These are phyloP conservation scores for Posidonia oceanica DNA, from an alignment of 116 monocot species.

Conservation along the genomic window DNA sequence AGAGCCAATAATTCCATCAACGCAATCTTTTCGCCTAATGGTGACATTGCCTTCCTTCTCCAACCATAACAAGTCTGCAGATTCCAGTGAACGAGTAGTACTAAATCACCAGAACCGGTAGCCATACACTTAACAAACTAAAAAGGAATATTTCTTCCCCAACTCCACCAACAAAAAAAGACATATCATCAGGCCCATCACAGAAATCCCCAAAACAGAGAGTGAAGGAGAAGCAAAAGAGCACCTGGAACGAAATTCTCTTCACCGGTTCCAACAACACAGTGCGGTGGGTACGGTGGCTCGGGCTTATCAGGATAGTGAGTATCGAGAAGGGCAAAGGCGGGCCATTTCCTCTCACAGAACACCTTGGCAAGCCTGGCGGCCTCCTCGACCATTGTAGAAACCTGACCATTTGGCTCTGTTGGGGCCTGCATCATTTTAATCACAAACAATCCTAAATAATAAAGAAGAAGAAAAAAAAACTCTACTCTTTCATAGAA, in stretches of 20 bases:
- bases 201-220: too few relatives aligned
- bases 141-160: too few relatives aligned
- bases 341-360: conserved; percentile 63
- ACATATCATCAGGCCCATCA: background rate
- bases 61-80: conserved; percentile 69
- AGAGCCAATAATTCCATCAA: conserved; percentile 61
- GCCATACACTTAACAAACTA: too few relatives aligned
- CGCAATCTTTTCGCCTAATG: conserved; percentile 61
- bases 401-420: conserved; percentile 56
- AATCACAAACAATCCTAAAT: too few relatives aligned
- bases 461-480: too few relatives aligned
- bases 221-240: too few relatives aligned
- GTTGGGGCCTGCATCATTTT: conserved; percentile 48
- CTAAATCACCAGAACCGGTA: too few relatives aligned
- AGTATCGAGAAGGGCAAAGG: conserved; percentile 75
- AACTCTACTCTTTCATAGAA: too few relatives aligned
- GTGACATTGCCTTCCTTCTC: conserved; percentile 68
- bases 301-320: conserved; percentile 78
- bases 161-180: background rate
- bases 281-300: conserved; percentile 90
- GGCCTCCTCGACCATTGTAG: conserved; percentile 64
- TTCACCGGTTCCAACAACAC: conserved; percentile 78
- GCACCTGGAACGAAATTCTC: conserved; percentile 82
- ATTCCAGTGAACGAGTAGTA: too few relatives aligned
- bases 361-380: conserved; percentile 48